Evolutionary conservation across 2,329 filamentous ascomycete species (phyloP), one percentile per base, ranked within the genome.

Genomic region (Cryphonectria radicalis): DNA sequence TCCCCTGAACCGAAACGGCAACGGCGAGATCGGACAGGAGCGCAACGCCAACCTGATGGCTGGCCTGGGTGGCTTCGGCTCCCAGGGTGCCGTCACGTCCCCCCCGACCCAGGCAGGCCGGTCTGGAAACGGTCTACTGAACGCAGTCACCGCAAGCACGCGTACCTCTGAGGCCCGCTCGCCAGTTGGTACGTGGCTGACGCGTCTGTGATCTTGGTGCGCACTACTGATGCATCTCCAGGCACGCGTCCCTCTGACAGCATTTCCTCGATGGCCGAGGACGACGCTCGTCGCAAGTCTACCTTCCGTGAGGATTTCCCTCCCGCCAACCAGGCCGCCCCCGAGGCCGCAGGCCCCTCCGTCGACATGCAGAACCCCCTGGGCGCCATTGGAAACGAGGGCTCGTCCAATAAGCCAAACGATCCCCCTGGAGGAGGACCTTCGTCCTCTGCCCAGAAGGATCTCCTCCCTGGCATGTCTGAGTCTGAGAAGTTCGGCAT

Each of bases 401-500:
- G 78, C 10, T 73, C 81, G 13, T 70, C 78, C 5, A 77, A 76
- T 35, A 86, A 85, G 75, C 74, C 75, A 19, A 84, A 82, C 66
- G 85, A 87, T 7, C 81, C 50, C 8, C 46, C 66, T 35, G 28
- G 55, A 59, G 71, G 71, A 25, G 57, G 46, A 50, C 22, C 37
- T n/a, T 69, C 66, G 32, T 35, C 67, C 17, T 69, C 66, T 8
- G 43, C 81, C 53, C 80, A 83, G 14, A 83, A 88, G 74, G 89
- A 92, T 77, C 89, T 89, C 63, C 81, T 91, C 37, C 82, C 84
- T 64, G 87, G 88, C 63, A 89, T 91, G 89, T 80, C 86, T n/a
- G 84, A 87, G 4, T 85, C 84, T 55, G 89, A 92, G 76, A 90
- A 87, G 77, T 92, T 86, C 84, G 90, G 90, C 5, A 82, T 91